Percentiles rank a stretch among this genome's conserved stretches.
Conservation (phyloP, 2,329 filamentous ascomycete genomes). For the Akanthomyces muscarius region DNA sequence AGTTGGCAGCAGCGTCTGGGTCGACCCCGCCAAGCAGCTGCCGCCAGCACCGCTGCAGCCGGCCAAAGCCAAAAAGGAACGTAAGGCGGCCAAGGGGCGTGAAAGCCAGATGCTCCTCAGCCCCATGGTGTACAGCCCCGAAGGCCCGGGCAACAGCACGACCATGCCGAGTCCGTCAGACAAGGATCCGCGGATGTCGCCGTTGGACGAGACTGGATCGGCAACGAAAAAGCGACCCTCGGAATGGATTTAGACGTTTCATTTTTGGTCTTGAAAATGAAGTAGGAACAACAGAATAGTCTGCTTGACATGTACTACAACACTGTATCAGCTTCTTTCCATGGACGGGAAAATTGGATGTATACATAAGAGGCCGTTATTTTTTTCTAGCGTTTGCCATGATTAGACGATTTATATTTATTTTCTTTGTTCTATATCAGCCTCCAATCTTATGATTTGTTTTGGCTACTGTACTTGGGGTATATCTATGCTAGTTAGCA, state of each 20-base stretch:
- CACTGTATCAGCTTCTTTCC: conserved; percentile 1
- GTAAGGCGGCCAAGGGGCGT: conserved; percentile 20
- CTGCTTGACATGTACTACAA: conserved; percentile 4
- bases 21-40: conserved; percentile 12
- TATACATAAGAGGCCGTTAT: neutral
- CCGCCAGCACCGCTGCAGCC: conserved; percentile 10
- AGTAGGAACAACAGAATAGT: neutral
- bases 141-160: conserved; percentile 19
- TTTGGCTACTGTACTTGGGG: conserved; percentile 2
- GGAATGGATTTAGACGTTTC: conserved; percentile 29
- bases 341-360: conserved; percentile 2
- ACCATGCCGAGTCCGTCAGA: conserved; percentile 13
- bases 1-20: conserved; percentile 7
- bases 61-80: neutral
- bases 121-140: conserved; percentile 50
- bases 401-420: conserved; percentile 8
- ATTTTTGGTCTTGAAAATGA: neutral
- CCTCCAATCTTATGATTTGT: neutral
- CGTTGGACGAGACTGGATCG: neutral
- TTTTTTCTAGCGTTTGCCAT: conserved; percentile 1
- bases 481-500: conserved; percentile 3
- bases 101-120: conserved; percentile 41
- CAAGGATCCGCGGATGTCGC: conserved; percentile 5
- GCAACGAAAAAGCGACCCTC: conserved; percentile 20
- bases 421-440: neutral